Conservation (phyloP, 2,329 filamentous ascomycete species). For the Fragosphaeria purpurea region DNA sequence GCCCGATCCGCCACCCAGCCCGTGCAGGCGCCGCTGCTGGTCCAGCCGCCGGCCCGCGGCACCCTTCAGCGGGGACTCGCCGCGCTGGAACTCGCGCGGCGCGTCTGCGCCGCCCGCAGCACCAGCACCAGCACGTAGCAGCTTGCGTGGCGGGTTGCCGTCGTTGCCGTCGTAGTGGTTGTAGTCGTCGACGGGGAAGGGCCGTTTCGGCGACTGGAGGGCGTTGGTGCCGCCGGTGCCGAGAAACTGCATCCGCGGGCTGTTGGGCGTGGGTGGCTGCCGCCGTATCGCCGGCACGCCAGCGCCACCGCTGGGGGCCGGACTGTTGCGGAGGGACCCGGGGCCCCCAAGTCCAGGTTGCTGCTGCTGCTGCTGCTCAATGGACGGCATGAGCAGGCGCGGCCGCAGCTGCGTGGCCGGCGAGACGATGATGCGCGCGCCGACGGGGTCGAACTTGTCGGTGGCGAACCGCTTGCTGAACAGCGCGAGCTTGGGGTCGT, state of each 20-base stretch:
- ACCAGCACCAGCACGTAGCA: slow-evolving; percentile 43
- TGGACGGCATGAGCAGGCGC: slow-evolving; percentile 33
- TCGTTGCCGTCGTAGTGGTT: slow-evolving; percentile 44
- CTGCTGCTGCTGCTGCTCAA: slow-evolving; percentile 32
- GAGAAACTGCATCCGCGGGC: slow-evolving; percentile 6
- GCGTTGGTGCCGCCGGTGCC: neutral
- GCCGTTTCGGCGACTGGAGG: slow-evolving; percentile 50
- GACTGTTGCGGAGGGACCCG: slow-evolving; percentile 34
- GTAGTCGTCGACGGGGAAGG: slow-evolving; percentile 60
- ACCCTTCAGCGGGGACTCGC: slow-evolving; percentile 87
- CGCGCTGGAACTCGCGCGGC: slow-evolving; percentile 68
- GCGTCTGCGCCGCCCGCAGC: slow-evolving; percentile 39
- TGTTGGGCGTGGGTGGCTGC: slow-evolving; percentile 1
- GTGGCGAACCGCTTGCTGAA: slow-evolving; percentile 70
- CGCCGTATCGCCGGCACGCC: neutral
- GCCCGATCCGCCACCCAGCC: slow-evolving; percentile 15
- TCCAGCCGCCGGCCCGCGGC: slow-evolving; percentile 77
- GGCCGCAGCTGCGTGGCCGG: slow-evolving; percentile 66
- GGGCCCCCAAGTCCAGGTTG: slow-evolving; percentile 11
- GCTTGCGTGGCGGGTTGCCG: slow-evolving; percentile 61
- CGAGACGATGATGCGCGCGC: slow-evolving; percentile 74
- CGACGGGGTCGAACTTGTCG: slow-evolving; percentile 69
- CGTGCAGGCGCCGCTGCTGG: slow-evolving; percentile 58
- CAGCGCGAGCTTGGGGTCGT: slow-evolving; percentile 65
- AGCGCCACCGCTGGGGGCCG: slow-evolving; percentile 23